Base-by-base conservation (phyloP, 1,284 basidiomycete genomes). In the Cutaneotrichosporon sp. region DNA sequence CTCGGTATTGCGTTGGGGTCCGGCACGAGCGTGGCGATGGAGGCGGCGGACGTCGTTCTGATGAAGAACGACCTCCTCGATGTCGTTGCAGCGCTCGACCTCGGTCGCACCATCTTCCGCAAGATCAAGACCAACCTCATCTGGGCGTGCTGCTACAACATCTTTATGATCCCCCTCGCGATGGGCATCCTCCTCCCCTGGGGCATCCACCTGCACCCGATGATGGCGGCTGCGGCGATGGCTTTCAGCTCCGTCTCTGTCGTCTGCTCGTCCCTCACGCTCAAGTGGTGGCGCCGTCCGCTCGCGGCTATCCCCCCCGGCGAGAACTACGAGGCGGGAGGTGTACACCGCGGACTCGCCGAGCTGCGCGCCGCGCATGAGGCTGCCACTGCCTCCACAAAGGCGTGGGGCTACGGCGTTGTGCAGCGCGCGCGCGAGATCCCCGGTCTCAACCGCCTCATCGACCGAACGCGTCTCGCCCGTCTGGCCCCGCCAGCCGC, bases 191-290 rank as follows among this genome's bases (percentile, higher is more conserved):
- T 99, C 79, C 82, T 99, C 16, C 97, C 97, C 0, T 87, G 93
- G 81, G 93, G 93, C 8, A 72, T 95, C 38, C 92, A 94, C 78
- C 86, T 99, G 74, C 97, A 95, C 72, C 97, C 97, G 3, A 99
- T 99, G 95, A 88, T 95, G 82, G 95, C 97, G 0, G 95, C 92
- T 11, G 91, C 89, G 1, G 95, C 95, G 24, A 99, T 99, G 97
- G 95, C 97, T 20, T 95, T 92, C 78, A 95, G 91, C 54, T 93
- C 90, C 69, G 95, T 99, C 49, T 95, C 92, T 68, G 97, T 99
- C 55, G 95, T 99, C 10, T 86, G 85, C 20, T 94, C 91, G 67
- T 94, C 91, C 60, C 81, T 99, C 72, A 87, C 89, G 54, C 83
- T 99, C 67, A 89, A 86, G 75, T 89, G 89, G 87, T 95, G 92